phyloP scores from a whole-genome alignment of 2,329 filamentous ascomycete species.

The Botrytis squamosa region DNA sequence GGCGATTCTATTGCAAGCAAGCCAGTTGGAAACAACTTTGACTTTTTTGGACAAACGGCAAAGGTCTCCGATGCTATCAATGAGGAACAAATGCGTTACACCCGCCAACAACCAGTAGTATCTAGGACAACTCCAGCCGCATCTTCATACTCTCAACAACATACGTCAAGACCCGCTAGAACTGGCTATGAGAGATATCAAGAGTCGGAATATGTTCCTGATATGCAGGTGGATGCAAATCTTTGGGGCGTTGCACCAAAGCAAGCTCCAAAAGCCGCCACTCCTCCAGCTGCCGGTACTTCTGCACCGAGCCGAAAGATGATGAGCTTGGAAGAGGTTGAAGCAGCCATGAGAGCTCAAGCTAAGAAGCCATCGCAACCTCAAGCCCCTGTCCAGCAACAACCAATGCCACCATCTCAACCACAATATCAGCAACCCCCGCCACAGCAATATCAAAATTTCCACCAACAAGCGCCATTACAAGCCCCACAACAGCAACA shows the following conservation, averaged over 20 bases:
- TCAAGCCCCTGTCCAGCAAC: constrained; percentile 32
- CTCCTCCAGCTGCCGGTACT: constrained; percentile 34
- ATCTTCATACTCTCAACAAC: constrained; percentile 42
- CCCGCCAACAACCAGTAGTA: constrained; percentile 65
- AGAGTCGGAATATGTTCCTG: constrained; percentile 78
- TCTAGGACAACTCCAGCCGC: constrained; percentile 46
- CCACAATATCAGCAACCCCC: constrained; percentile 28
- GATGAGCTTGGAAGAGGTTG: constrained; percentile 95
- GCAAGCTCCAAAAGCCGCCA: constrained; percentile 26
- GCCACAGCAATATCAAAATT: constrained; percentile 32
- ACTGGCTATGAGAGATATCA: constrained; percentile 92
- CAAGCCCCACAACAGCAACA: constrained; percentile 34
- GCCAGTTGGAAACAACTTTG: constrained; percentile 84
- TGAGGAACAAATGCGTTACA: constrained; percentile 85
- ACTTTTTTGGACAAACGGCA: constrained; percentile 93
- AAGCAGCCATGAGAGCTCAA: constrained; percentile 83
- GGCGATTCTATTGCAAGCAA: constrained; percentile 45
- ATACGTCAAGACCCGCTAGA: constrained; percentile 59
- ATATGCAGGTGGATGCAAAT: constrained; percentile 87
- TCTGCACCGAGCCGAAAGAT: constrained; percentile 62
- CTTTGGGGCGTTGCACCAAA: constrained; percentile 82
- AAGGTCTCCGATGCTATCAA: constrained; percentile 82
- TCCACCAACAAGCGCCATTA: constrained; percentile 28
- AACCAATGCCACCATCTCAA: constrained; percentile 25
- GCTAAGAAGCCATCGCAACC: constrained; percentile 50